These are phyloP conservation scores for Cornus controversa DNA, from an alignment of 148 eudicot species.

Conservation along the genomic window DNA sequence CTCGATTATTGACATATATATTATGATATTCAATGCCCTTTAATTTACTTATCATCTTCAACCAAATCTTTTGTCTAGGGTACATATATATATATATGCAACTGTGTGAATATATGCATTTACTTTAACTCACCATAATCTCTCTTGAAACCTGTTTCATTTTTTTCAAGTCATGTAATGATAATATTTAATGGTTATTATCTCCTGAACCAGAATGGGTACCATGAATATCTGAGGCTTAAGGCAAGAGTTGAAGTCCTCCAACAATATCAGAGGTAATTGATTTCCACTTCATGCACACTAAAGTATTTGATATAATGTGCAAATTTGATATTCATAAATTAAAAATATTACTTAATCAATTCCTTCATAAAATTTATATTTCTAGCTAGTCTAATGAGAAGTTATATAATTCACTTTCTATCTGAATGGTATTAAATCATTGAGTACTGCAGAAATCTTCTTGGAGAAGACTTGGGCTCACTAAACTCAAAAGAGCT, in stretches of 20 bases:
- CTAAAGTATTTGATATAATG: background rate
- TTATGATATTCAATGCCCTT: background rate
- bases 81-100: too few species aligned
- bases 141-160: background rate
- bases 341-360: too few species aligned
- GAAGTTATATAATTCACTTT: too few species aligned
- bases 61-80: background rate
- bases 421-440: too few species aligned
- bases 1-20: background rate
- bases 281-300: background rate
- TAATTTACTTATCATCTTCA: background rate
- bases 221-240: constrained; percentile 70
- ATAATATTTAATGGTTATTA: background rate
- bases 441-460: constrained; percentile 35
- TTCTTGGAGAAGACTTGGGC: constrained; percentile 70
- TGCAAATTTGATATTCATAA: background rate
- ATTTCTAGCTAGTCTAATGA: too few species aligned
- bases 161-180: too few species aligned
- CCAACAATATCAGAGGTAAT: constrained; percentile 65
- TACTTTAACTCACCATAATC: background rate
- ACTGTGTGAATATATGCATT: too few species aligned
- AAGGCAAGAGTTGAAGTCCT: constrained; percentile 66
- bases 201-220: constrained; percentile 35
- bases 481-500: constrained; percentile 57
- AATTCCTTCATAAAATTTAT: too few species aligned